Percentiles rank a stretch among this genome's conserved stretches.
Evolutionary conservation across 495 filamentous ascomycete genomes (phyloP).

Genomic region (Aspergillus avenaceus): DNA sequence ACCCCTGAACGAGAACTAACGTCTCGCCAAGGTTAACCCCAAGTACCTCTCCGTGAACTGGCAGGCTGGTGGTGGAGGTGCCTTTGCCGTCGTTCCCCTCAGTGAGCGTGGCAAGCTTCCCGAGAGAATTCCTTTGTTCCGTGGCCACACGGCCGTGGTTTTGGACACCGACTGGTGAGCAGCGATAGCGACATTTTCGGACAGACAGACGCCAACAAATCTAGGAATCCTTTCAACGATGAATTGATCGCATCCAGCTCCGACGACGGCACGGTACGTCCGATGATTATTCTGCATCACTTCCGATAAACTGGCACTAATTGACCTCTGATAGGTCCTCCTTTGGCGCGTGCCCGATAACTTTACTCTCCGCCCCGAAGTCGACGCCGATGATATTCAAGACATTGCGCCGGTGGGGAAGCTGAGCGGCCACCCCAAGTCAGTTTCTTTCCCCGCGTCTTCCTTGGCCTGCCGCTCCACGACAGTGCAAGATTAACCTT

Average conservation of each 20-base stretch:
- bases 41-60: conserved; percentile 96
- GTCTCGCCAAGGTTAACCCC: conserved; percentile 71
- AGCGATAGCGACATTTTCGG: neutral
- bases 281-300: neutral
- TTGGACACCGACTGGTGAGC: conserved; percentile 95
- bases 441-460: conserved; percentile 7
- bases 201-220: conserved; percentile 20
- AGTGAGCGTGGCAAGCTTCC: conserved; percentile 84
- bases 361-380: conserved; percentile 79
- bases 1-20: conserved; percentile 32
- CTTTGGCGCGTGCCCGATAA: conserved; percentile 91
- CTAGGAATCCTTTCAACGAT: conserved; percentile 93
- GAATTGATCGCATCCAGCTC: conserved; percentile 87
- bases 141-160: conserved; percentile 91
- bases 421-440: conserved; percentile 64
- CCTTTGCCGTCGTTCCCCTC: conserved; percentile 93
- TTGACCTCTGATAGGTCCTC: conserved; percentile 54
- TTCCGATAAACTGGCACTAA: conserved; percentile 14
- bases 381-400: conserved; percentile 64
- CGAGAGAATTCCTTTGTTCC: conserved; percentile 89
- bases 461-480: neutral
- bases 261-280: conserved; percentile 81
- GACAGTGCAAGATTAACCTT: conserved; percentile 14
- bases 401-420: conserved; percentile 78
- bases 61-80: conserved; percentile 94